A percentile compares a stretch with the other conserved stretches of the same genome.
Evolutionary conservation across 2,329 filamentous ascomycete genomes (phyloP).

Genomic region (Nemania sp.): DNA sequence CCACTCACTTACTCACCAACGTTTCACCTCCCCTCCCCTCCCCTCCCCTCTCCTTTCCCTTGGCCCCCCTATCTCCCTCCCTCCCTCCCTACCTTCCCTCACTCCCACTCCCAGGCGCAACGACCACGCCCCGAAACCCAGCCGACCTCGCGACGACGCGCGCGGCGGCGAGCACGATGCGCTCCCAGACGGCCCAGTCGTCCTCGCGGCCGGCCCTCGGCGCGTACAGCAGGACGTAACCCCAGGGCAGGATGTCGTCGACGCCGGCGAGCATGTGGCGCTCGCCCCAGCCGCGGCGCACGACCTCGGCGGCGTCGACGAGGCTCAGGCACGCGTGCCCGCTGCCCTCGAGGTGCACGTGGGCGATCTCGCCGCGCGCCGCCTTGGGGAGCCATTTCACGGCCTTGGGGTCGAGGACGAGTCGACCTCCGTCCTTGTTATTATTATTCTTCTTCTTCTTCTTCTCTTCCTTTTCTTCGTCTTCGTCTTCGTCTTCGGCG

Average conservation of each 20-base stretch:
- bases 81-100: not conserved
- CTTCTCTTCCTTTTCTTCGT: not conserved
- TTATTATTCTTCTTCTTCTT: not conserved
- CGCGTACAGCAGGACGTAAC: constrained; percentile 48
- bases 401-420: not conserved
- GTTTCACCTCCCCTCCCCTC: not conserved
- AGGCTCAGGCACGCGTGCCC: constrained; percentile 46
- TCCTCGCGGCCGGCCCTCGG: constrained; percentile 41
- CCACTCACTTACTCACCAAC: not conserved
- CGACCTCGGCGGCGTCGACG: constrained; percentile 43
- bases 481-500: not conserved
- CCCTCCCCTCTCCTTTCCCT: not conserved
- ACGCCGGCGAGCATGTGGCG: constrained; percentile 44
- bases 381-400: constrained; percentile 24
- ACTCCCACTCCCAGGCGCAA: constrained; percentile 18
- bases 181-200: constrained; percentile 43
- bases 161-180: constrained; percentile 31
- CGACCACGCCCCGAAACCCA: constrained; percentile 28
- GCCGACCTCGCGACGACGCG: constrained; percentile 29
- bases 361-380: constrained; percentile 42
- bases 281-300: constrained; percentile 47
- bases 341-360: constrained; percentile 47
- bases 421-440: no score
- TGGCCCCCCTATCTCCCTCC: not conserved
- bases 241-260: constrained; percentile 37